These are phyloP conservation scores for Collybia mongolica DNA, from an alignment of 768 basidiomycete species.

Conservation along the genomic window DNA sequence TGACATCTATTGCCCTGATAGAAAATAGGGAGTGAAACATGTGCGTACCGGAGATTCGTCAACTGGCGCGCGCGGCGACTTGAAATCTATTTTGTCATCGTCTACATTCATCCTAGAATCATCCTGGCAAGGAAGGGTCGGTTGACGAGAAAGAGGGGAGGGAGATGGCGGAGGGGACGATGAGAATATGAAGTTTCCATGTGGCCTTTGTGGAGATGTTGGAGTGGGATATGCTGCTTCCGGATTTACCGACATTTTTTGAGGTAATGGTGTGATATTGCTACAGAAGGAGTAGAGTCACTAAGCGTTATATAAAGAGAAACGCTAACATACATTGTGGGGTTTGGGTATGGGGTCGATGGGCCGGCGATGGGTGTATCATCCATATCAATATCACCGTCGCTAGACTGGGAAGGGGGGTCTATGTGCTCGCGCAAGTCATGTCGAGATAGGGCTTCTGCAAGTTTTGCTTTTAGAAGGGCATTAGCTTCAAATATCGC, in stretches of 20 bases:
- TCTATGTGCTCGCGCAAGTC: background rate
- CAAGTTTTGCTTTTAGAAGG: too few species aligned
- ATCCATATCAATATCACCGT: background rate
- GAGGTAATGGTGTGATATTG: background rate
- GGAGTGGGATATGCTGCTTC: slow-evolving; percentile 7
- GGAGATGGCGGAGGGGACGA: slow-evolving; percentile 6
- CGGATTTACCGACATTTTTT: background rate
- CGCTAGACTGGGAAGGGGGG: background rate
- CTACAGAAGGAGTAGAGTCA: background rate
- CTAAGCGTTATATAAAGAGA: too few species aligned
- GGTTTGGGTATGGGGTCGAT: background rate
- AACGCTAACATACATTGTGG: background rate
- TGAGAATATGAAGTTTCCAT: background rate
- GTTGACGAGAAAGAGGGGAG: background rate
- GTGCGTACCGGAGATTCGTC: background rate
- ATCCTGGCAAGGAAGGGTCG: background rate
- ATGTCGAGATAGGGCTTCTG: background rate
- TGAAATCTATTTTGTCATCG: background rate
- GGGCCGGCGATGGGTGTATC: background rate
- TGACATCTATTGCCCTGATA: too few species aligned
- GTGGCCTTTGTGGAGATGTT: slow-evolving; percentile 1
- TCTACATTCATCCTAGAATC: slow-evolving; percentile 5
- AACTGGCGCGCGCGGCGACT: background rate
- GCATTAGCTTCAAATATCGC: too few species aligned
- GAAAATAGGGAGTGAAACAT: too few species aligned